Conservation (phyloP, 2,329 filamentous ascomycete genomes). For the Leptographium wingfieldii region DNA sequence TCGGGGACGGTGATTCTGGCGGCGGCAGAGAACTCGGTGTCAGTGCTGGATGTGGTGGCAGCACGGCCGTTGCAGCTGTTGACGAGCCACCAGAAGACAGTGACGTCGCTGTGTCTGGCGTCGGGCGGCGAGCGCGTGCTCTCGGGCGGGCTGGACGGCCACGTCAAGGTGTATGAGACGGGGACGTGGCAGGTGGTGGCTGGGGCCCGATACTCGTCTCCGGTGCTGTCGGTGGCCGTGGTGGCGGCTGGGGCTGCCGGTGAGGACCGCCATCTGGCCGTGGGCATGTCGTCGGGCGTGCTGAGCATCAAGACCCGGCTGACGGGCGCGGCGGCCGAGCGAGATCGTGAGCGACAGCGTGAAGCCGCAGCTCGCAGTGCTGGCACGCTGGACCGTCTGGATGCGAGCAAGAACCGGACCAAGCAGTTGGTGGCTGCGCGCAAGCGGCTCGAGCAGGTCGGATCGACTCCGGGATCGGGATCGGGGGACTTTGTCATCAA, state of each 20-base stretch:
- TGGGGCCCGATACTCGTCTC: constrained; percentile 83
- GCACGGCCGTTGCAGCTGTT: constrained; percentile 79
- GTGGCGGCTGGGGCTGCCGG: constrained; percentile 53
- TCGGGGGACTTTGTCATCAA: constrained; percentile 76
- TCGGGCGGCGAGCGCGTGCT: constrained; percentile 71
- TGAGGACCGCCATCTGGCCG: constrained; percentile 84
- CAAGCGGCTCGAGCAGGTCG: constrained; percentile 47
- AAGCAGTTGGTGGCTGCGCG: constrained; percentile 39
- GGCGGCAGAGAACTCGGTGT: constrained; percentile 73
- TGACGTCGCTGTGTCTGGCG: constrained; percentile 74
- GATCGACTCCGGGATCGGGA: constrained; percentile 65
- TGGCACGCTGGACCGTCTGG: constrained; percentile 66
- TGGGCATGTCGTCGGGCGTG: constrained; percentile 91
- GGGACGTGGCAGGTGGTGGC: constrained; percentile 93
- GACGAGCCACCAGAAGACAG: constrained; percentile 94
- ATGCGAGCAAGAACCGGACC: constrained; percentile 57
- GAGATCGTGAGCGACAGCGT: constrained; percentile 25
- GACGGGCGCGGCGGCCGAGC: constrained; percentile 10
- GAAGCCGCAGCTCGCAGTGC: constrained; percentile 60
- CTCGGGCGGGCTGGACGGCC: constrained; percentile 82
- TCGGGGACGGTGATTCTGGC: constrained; percentile 79
- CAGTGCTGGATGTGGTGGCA: constrained; percentile 83
- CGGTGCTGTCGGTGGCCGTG: constrained; percentile 73
- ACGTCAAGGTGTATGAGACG: constrained; percentile 95
- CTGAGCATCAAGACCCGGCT: constrained; percentile 28